phyloP scores from a whole-genome alignment of 1,284 basidiomycete species.

The Mycena citricolor region DNA sequence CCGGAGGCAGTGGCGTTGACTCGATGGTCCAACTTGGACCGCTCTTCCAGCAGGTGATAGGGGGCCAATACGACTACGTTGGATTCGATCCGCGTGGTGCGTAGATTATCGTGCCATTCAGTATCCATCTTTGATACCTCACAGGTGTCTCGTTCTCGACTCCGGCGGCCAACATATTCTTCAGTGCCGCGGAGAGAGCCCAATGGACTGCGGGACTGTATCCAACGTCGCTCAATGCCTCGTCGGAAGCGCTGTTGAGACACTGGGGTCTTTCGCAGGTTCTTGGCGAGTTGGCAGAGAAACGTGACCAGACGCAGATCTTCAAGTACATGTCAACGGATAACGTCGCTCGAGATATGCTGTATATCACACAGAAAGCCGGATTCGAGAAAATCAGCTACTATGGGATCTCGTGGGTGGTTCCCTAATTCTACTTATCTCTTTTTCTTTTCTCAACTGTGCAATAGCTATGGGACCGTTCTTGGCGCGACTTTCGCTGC shows the following conservation, averaged over 20 bases:
- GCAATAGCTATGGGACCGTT: constrained; percentile 9
- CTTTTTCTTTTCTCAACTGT: not conserved
- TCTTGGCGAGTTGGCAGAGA: constrained; percentile 2
- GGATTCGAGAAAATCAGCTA: constrained; percentile 10
- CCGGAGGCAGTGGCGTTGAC: constrained; percentile 47
- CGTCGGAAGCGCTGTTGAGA: not conserved
- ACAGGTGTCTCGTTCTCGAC: no score
- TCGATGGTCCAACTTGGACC: constrained; percentile 30
- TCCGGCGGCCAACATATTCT: not conserved
- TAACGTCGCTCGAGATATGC: constrained; percentile 10
- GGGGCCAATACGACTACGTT: constrained; percentile 42
- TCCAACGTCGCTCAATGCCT: constrained; percentile 2
- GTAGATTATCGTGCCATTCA: no score
- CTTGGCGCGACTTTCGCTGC: constrained; percentile 16
- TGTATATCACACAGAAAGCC: constrained; percentile 7
- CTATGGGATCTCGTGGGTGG: constrained; percentile 12
- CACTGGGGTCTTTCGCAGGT: constrained; percentile 1
- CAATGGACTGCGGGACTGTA: not conserved
- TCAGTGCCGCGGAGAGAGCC: not conserved
- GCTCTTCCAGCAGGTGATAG: constrained; percentile 36
- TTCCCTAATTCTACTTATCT: constrained; percentile 1
- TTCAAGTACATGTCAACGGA: constrained; percentile 10
- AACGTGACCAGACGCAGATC: constrained; percentile 1
- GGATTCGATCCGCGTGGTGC: constrained; percentile 14
- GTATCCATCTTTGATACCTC: no score